Evolutionary conservation across 139 green algal species (phyloP), one percentile per base, ranked within the genome.

Genomic region (Tetraselmis striata): DNA sequence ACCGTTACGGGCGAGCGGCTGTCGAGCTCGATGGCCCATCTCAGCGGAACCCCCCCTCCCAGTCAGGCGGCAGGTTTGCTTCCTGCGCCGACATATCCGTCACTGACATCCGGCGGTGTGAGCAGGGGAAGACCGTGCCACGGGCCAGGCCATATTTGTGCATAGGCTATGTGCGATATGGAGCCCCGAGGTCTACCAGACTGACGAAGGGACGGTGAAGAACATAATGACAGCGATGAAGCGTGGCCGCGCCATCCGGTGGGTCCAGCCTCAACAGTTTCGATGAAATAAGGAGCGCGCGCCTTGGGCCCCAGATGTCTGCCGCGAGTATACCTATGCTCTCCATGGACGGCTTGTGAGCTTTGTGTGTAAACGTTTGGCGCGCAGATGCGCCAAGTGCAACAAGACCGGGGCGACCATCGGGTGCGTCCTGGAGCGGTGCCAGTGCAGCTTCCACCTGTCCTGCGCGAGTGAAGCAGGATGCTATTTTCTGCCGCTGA

Each of bases 131-230:
- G 45, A 67, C 45, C 45, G 45, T 18, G 45, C 45, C 5, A 67
- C 45, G 18, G 79, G 58, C 1, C 23, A 82, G 29, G 81, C 77
- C 2, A 67, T 87, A 26, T 95, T 86, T 74, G 86, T 94, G 59
- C 93, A 96, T 76, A 83, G 86, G 0, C 79, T 88, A 1, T 96
- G 93, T 75, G 92, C 91, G 0, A 59, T 95, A 11, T 96, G 93
- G 93, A 90, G 84, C 45, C 84, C 87, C 1, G 88, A 94, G 86
- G 92, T 95, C 11, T 91, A 88, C 59, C 82, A 93, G 32, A 90
- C 80, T 2, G 77, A 87, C 0, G 59, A 85, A 0, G 87, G 77
- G 26, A 87, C 80, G 2, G 32, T 59, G 81, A 75, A 45, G 59
- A 27, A 83, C 59, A n/a, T 80, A 29, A 23, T 74, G 29, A 77